Base-by-base conservation (phyloP, 495 filamentous ascomycete species). In the Podospora pseudopauciseta region DNA sequence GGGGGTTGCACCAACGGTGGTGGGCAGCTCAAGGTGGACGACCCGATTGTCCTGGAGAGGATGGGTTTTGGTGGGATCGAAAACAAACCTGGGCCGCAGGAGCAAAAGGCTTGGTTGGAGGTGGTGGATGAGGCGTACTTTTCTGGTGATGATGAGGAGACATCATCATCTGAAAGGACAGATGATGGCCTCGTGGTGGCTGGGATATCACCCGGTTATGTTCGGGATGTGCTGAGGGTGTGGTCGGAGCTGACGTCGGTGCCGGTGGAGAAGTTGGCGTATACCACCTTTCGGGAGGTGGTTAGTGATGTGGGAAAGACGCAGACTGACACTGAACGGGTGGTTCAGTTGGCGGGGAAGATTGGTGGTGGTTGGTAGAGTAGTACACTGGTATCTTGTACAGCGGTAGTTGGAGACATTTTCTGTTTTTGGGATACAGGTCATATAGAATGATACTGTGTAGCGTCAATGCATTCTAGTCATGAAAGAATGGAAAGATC, bases 1-100 rank as follows among this genome's bases (percentile, higher is more conserved):
- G 95, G 96, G 11, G 95, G 95, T 1, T 99, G 95, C 77, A 99
- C 95, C 61, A 99, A 98, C 74, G 95, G 95, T 0, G 95, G 95
- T 26, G 95, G 95, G 0, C 95, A 99, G 82, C 89, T 99, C 67
- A 94, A 96, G 67, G 88, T 90, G 20, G 91, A 91, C 54, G 95
- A 99, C 76, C 85, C 89, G 18, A 67, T 84, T 2, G 76, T 85
- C 5, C 70, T 85, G 23, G 82, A 82, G 39, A 75, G 81, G 18
- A 82, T 76, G 65, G 75, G 76, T 7, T 67, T 80, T 11, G 80
- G 78, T 18, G 74, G 80, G 32, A 49, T 13, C 39, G 59, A 61
- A 18, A 61, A 7, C 5, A 89, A 89, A 71, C 85, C 87, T 32
- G 88, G 88, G 0, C 83, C 86, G 13, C 83, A 86, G 76, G 91